Evolutionary conservation across 2,329 filamentous ascomycete species (phyloP), one percentile per base, ranked within the genome.

Genomic region (Hypocrella siamensis): DNA sequence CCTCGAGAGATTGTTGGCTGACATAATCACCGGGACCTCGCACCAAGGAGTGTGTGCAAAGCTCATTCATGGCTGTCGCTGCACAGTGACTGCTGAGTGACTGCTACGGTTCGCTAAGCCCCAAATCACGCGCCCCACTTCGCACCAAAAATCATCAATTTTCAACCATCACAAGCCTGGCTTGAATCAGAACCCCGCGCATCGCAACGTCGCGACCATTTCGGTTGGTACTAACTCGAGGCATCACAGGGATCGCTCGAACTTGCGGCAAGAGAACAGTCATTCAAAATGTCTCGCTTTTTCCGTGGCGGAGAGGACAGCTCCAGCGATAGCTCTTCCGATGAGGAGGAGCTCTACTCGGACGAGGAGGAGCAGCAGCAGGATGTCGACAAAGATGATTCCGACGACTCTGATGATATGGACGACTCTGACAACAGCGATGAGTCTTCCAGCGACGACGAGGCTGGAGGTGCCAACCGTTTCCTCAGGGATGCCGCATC

Each of bases 321-420:
- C 75, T 93, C 88, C 52, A 83, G 75, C 68, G 86, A 94, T 62
- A 86, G 75, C 65, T 84, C 83, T 70, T 93, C 84, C 51, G 88
- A 94, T 48, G 88, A 96, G 68, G 86, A 96, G 65, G 79, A 86
- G 61, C 78, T 93, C 61, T 92, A 92, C 75, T 74, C 70, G 46
- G 51, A 26, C 5, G 25, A 50, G 38, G 51, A 53, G 42, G 53
- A 56, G 44, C 55, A 55, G 44, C 47, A 58, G 46, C 46, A 61
- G 42, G 61, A 75, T 42, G 12, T 40, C 26, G 32, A 40, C 17
- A 35, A 44, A 29, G 33, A 39, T 30, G 33, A 40, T 26, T 44
- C 38, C 18, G 60, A 74, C 47, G 46, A 49, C 34, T 50, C 45
- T 32, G 46, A 56, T 40, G 59, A 61, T 19, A 40, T 42, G 34